These are phyloP conservation scores for Discostella stelligera DNA, from an alignment of 352 stramenopile species.

Conservation along the genomic window DNA sequence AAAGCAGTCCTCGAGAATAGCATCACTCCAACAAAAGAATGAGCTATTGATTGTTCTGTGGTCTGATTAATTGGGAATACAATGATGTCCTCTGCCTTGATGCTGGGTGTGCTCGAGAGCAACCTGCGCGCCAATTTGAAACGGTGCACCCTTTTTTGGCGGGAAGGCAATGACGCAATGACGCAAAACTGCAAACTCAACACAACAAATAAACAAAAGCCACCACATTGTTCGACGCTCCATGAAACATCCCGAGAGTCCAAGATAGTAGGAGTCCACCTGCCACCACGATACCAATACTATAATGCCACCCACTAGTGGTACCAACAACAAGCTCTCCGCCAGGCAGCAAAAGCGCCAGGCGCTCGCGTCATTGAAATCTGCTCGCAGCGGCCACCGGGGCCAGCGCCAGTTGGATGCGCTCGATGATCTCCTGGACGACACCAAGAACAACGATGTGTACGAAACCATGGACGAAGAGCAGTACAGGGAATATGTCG, in stretches of 20 bases:
- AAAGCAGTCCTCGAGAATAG: too few relatives aligned
- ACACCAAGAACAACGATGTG: conserved; percentile 44
- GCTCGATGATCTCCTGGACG: conserved; percentile 3
- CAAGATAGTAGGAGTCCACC: not conserved
- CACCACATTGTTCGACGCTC: too few relatives aligned
- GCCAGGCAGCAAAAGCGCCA: not conserved
- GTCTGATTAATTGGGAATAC: too few relatives aligned
- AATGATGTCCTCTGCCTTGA: too few relatives aligned
- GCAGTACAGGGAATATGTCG: conserved; percentile 82
- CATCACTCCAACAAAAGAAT: too few relatives aligned
- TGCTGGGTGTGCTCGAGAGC: too few relatives aligned
- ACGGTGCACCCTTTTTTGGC: not conserved
- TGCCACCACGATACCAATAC: too few relatives aligned
- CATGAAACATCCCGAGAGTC: too few relatives aligned
- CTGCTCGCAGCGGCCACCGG: not conserved
- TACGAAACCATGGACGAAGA: conserved; percentile 85
- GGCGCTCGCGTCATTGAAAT: conserved; percentile 29
- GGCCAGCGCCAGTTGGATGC: not conserved
- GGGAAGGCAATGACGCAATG: not conserved
- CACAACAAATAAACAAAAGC: not conserved
- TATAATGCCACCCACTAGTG: too few relatives aligned
- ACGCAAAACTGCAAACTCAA: too few relatives aligned
- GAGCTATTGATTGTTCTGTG: too few relatives aligned
- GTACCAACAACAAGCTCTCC: not conserved
- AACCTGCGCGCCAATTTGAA: too few relatives aligned